Percentiles rank a stretch among this genome's conserved stretches.
Evolutionary conservation across 2,329 filamentous ascomycete genomes (phyloP).

Genomic region (Pyricularia sp.): DNA sequence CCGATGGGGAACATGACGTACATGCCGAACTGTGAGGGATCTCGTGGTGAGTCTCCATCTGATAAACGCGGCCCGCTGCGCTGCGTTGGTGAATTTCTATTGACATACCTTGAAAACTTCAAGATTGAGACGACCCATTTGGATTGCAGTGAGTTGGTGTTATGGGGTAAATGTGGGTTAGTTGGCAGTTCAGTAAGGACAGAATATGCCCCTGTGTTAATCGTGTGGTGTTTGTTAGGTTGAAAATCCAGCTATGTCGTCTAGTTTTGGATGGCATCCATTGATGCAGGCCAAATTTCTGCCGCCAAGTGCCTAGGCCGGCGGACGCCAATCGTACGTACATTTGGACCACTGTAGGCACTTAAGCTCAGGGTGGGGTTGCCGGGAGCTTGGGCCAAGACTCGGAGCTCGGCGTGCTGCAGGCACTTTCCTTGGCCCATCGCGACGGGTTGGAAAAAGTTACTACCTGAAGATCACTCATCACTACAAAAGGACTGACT

Average conservation of each 20-base stretch:
- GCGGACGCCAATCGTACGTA: background rate
- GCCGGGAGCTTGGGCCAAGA: background rate
- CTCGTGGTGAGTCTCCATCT: background rate
- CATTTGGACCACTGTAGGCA: background rate
- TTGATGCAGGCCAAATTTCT: background rate
- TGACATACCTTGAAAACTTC: conserved; percentile 81
- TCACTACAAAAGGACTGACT: background rate
- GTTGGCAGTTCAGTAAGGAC: background rate
- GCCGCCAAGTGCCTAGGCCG: background rate
- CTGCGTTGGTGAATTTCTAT: background rate
- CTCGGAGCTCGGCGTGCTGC: background rate
- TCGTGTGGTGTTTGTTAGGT: background rate
- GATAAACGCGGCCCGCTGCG: background rate
- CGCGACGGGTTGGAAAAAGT: background rate
- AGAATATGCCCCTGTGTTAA: background rate
- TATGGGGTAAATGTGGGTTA: no score
- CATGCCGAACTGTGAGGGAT: conserved; percentile 71
- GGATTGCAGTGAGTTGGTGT: no score
- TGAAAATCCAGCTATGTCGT: background rate
- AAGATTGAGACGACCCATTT: conserved; percentile 77
- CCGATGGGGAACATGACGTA: conserved; percentile 98
- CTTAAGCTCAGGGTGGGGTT: background rate
- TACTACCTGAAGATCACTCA: background rate
- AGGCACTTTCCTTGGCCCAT: background rate
- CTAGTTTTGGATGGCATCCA: background rate